A percentile compares a stretch with the other conserved stretches of the same genome.
These are phyloP conservation scores for Dactylellina cionopaga DNA, from an alignment of 2,329 filamentous ascomycete genomes.

Conservation along the genomic window DNA sequence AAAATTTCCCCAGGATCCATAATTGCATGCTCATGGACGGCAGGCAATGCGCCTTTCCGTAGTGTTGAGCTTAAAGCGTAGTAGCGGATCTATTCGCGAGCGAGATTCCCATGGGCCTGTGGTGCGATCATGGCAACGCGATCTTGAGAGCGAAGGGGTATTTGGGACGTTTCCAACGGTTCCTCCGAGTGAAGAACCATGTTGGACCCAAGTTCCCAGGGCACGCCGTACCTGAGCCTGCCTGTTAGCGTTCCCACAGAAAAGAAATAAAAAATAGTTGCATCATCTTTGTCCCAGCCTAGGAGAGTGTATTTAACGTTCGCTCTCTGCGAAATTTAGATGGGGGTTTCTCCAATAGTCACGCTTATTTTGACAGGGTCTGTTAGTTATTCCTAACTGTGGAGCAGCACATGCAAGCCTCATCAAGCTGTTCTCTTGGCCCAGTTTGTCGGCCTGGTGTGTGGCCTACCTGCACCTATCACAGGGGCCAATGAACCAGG, in stretches of 20 bases:
- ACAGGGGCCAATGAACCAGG: slow-evolving; percentile 10
- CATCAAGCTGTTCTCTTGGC: slow-evolving; percentile 16
- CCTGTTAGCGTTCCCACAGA: slow-evolving; percentile 8
- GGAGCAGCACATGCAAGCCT: slow-evolving; percentile 31
- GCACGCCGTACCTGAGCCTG: slow-evolving; percentile 35
- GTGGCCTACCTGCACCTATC: slow-evolving; percentile 4
- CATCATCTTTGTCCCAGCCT: slow-evolving; percentile 39
- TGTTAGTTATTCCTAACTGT: slow-evolving; percentile 23
- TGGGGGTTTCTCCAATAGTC: slow-evolving; percentile 16
- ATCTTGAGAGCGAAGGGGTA: slow-evolving; percentile 39
- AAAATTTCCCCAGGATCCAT: slow-evolving; percentile 41
- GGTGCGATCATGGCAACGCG: slow-evolving; percentile 32
- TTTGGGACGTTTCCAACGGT: slow-evolving; percentile 18
- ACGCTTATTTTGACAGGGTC: slow-evolving; percentile 18
- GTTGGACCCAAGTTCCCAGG: slow-evolving; percentile 23
- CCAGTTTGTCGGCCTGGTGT: not conserved
- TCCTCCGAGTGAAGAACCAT: slow-evolving; percentile 27
- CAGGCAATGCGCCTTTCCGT: slow-evolving; percentile 30
- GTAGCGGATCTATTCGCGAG: slow-evolving; percentile 35
- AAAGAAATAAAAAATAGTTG: too few species aligned
- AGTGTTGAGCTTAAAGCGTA: slow-evolving; percentile 25
- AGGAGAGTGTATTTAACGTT: slow-evolving; percentile 37
- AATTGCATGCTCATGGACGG: slow-evolving; percentile 7
- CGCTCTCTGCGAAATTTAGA: slow-evolving; percentile 51
- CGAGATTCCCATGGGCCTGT: slow-evolving; percentile 24